Evolutionary conservation across 2,329 filamentous ascomycete species (phyloP).

Genomic region (Herpotrichia juniperi): DNA sequence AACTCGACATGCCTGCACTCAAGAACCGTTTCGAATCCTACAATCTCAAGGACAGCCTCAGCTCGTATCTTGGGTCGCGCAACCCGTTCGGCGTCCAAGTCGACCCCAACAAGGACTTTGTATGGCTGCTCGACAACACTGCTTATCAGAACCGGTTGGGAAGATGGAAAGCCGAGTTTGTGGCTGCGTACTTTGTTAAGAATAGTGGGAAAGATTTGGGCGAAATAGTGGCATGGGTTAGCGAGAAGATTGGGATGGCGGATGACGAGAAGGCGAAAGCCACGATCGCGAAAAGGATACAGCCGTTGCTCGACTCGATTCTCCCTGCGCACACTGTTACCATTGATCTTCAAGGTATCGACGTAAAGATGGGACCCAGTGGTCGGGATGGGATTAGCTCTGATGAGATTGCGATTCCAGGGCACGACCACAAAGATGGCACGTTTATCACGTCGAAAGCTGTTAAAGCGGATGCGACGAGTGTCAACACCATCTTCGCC

Average conservation of each 20-base stretch:
- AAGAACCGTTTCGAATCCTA: conserved; percentile 36
- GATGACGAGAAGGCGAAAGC: conserved; percentile 56
- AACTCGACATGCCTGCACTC: conserved; percentile 44
- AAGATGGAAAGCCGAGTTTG: conserved; percentile 80
- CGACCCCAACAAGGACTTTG: conserved; percentile 68
- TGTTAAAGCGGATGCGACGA: conserved; percentile 47
- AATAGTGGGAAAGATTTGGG: conserved; percentile 71
- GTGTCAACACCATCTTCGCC: conserved; percentile 76
- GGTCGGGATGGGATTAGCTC: conserved; percentile 74
- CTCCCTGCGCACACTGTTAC: conserved; percentile 72
- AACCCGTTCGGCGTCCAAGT: conserved; percentile 53
- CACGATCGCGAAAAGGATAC: conserved; percentile 70
- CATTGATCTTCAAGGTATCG: conserved; percentile 61
- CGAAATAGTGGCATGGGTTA: conserved; percentile 72
- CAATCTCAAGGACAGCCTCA: conserved; percentile 46
- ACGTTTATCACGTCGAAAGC: conserved; percentile 37
- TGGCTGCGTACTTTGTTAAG: conserved; percentile 80
- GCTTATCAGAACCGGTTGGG: conserved; percentile 66
- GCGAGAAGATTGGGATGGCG: conserved; percentile 69
- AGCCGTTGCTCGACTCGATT: conserved; percentile 80
- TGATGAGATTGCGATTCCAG: conserved; percentile 59
- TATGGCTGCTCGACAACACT: conserved; percentile 92
- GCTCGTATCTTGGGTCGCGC: conserved; percentile 45
- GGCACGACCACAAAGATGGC: conserved; percentile 48
- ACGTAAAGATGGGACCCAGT: conserved; percentile 66